Evolutionary conservation across 208 protist genomes (phyloP), one percentile per base, ranked within the genome.

Genomic region (Acanthamoeba polyphaga): DNA sequence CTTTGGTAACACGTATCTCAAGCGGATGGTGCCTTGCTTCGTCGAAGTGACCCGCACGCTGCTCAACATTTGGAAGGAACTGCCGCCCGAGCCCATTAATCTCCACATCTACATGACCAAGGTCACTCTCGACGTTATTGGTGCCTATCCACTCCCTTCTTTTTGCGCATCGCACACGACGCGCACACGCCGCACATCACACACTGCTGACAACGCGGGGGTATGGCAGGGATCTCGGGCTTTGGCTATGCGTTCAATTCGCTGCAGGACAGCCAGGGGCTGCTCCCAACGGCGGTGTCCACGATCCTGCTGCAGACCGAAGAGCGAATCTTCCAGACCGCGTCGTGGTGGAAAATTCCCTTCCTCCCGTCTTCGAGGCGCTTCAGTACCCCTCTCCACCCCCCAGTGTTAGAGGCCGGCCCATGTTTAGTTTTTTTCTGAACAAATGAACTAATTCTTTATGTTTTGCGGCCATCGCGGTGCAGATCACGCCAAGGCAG

Each of bases 191-290:
- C 58, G 12, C 58, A 27, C 19, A 24, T 1, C 22, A 27, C 66
- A 74, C n/a, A 78, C 13, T 78, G 70, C 13, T 78, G 32, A 46
- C 12, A 12, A 29, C 4, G 53, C 53, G 15, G 53, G 53, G 12
- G 53, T 58, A 15, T 80, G 15, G 24, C 43, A 82, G 74, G 82
- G 10, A 68, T 90, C 9, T 32, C 82, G 29, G 82, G 82, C 58
- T 90, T 90, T 46, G 82, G 82, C 82, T 90, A 90, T 27, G 82
- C 49, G 24, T 90, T 90, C 58, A 90, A 90, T 27, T 90, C 82
- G 51, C 58, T 90, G 29, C 10, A 38, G 49, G 82, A 90, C 58
- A 90, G 82, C 34, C 53, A 90, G 17, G 82, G 82, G 9, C 43
- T 82, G 32, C 74, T 82, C 12, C 74, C 74, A 3, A 82, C 74